Conservation (phyloP, 106 monocot species). For the Xerophyta viscosa region DNA sequence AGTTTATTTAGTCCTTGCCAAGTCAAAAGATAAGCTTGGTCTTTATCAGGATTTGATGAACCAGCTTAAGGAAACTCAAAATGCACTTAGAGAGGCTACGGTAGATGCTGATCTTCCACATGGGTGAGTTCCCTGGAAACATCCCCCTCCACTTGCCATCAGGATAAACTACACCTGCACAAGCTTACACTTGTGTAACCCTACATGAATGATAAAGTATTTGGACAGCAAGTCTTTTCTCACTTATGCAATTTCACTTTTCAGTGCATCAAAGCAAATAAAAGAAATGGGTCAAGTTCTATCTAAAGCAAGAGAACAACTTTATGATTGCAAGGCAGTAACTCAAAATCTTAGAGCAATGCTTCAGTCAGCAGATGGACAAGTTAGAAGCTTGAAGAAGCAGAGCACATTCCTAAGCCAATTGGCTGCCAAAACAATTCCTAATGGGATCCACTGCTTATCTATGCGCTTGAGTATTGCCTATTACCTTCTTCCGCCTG, state of each 20-base stretch:
- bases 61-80: constrained; percentile 59
- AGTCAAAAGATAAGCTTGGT: constrained; percentile 30
- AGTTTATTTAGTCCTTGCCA: constrained; percentile 37
- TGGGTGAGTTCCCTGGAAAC: constrained; percentile 8
- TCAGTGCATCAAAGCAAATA: constrained; percentile 52
- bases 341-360: constrained; percentile 51
- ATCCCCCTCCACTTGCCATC: background rate
- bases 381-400: constrained; percentile 66
- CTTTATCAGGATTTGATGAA: constrained; percentile 32
- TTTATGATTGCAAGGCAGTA: constrained; percentile 60
- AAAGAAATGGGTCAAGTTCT: constrained; percentile 70
- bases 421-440: constrained; percentile 78
- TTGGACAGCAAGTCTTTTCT: background rate
- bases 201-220: background rate
- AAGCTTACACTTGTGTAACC: background rate
- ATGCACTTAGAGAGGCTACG: constrained; percentile 49
- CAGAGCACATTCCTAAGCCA: constrained; percentile 72
- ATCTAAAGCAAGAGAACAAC: constrained; percentile 47
- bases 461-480: constrained; percentile 66
- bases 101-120: constrained; percentile 49
- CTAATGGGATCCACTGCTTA: constrained; percentile 69
- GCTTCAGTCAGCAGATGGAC: constrained; percentile 75
- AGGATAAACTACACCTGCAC: background rate
- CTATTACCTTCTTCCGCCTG: constrained; percentile 62
- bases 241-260: background rate